phyloP scores from a whole-genome alignment of 257 asterid genomes.

The Solanum sejunctum region DNA sequence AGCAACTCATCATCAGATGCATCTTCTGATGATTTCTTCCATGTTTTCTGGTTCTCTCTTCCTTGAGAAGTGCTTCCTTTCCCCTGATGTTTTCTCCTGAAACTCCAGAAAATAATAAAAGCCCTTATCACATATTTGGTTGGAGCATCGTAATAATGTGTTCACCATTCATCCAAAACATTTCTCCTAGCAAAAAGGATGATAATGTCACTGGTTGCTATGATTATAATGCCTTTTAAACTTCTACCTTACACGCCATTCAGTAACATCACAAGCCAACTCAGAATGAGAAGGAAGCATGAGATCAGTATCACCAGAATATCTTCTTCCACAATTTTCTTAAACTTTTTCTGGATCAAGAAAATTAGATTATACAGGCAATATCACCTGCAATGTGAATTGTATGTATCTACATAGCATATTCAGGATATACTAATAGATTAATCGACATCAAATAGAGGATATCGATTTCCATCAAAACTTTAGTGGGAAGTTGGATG shows the following conservation, averaged over 20 bases:
- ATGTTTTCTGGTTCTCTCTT: conserved; percentile 19
- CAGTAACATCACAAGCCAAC: not conserved
- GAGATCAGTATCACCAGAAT: not conserved
- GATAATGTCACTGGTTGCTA: not conserved
- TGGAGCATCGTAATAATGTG: not conserved
- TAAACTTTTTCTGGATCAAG: not conserved
- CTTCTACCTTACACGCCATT: not conserved
- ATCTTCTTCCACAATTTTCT: not conserved
- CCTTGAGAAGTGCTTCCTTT: conserved; percentile 20
- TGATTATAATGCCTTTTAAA: not conserved
- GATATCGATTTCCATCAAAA: not conserved
- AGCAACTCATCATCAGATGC: conserved; percentile 48
- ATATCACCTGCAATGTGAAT: not conserved
- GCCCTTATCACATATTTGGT: conserved; percentile 1
- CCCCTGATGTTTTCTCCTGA: conserved; percentile 36
- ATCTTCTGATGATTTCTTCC: conserved; percentile 19
- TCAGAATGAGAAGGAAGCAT: not conserved
- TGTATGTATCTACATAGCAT: not conserved
- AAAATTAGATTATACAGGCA: not conserved
- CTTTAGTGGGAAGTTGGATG: not conserved
- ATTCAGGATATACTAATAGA: not conserved
- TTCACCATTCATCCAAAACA: not conserved
- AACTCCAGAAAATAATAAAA: conserved; percentile 1
- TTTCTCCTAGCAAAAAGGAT: not conserved
- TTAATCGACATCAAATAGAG: not conserved